Conservation (phyloP, 495 filamentous ascomycete genomes). For the Lasiosphaeria hispida region DNA sequence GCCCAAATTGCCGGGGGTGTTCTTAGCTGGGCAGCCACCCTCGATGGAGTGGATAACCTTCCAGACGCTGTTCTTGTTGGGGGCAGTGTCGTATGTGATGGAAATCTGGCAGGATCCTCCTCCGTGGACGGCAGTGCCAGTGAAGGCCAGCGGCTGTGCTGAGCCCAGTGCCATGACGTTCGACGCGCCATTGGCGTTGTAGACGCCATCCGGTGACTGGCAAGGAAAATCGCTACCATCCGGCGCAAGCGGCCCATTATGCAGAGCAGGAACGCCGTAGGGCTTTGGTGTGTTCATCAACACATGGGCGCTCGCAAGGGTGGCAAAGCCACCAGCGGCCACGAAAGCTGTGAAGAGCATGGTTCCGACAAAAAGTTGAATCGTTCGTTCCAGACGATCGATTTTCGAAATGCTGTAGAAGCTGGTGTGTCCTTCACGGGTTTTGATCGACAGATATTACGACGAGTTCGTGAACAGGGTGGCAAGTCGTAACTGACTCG, state of each 20-base stretch:
- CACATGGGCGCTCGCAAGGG: conserved; percentile 65
- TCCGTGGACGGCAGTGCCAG: conserved; percentile 68
- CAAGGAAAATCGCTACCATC: conserved; percentile 75
- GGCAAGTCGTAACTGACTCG: conserved; percentile 15
- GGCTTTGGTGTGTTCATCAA: conserved; percentile 67
- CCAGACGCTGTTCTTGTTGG: conserved; percentile 57
- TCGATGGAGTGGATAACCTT: conserved; percentile 81
- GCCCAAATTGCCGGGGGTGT: conserved; percentile 41
- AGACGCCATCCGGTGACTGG: conserved; percentile 51
- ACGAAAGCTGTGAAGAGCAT: conserved; percentile 39
- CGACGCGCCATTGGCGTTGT: conserved; percentile 34
- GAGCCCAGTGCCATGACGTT: conserved; percentile 55
- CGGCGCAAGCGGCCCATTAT: conserved; percentile 54
- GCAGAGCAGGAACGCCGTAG: conserved; percentile 49
- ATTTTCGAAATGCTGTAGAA: conserved; percentile 19
- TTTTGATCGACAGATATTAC: neutral
- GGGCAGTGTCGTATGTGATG: conserved; percentile 69
- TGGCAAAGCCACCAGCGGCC: conserved; percentile 41
- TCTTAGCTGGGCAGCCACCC: conserved; percentile 69
- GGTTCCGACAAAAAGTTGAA: conserved; percentile 22
- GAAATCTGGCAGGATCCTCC: conserved; percentile 87
- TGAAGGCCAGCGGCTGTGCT: conserved; percentile 52
- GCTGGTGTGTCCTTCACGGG: neutral
- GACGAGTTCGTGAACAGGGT: conserved; percentile 4
- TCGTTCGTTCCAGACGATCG: conserved; percentile 36